Evolutionary conservation across 345 rosid species (phyloP), one percentile per base, ranked within the genome.

Genomic region (Linum usitatissimum): DNA sequence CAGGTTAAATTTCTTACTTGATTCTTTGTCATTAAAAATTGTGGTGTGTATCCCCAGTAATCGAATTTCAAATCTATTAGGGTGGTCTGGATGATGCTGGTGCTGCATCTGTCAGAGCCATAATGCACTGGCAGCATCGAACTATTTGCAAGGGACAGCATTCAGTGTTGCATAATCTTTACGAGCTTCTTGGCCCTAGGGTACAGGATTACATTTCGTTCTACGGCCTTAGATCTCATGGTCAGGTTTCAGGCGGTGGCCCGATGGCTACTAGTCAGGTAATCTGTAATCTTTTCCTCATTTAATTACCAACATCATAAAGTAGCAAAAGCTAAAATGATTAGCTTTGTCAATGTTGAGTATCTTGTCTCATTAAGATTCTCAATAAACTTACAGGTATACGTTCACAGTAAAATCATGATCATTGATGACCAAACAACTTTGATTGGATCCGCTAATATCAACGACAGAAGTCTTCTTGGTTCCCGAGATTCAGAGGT

Each of bases 401-500:
- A 93, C 70, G 97, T 93, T 68, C 99, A 93, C 78, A 86, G 99
- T 78, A 93, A 93, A 75, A 67, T 93, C 78, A 86, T 93, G 96
- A 82, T 93, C 65, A 60, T 90, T 57, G 99, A 90, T 73, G 99
- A 93, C 74, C 70, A 73, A 63, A 72, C 77, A 30, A 69, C 86
- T 19, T 69, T 93, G 75, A 73, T 93, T 73, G 97, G 99, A 70
- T 90, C 99, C 57, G 96, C 99, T 64, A 93, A 90, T 68, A 87
- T 93, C 57, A 93, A 93, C 59, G 99, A 93, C 56, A 76, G 99
- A 67, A 93, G 99, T 80, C 81, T 93, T 69, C 97, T 93, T 51
- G 99, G 99, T 64, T 90, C 99, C 42, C 83, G 99, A 66, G 99
- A 93, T 76, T 93, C 97, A n/a, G 99, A 93, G 99, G 99, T 93